Evolutionary conservation across 2,329 filamentous ascomycete species (phyloP).

Genomic region (Zalaria obscura): DNA sequence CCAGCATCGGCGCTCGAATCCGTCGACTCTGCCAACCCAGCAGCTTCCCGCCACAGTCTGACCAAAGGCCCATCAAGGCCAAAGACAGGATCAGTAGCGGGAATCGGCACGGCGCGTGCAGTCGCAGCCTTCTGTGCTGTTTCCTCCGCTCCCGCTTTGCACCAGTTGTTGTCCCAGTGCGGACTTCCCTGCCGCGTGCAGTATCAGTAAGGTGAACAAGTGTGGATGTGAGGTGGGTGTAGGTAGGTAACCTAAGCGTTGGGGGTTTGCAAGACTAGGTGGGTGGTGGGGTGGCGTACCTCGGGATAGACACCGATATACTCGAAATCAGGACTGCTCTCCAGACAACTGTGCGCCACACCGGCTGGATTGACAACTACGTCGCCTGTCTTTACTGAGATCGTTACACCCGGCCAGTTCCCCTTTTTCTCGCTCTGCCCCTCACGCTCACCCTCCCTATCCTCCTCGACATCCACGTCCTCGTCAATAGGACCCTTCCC

Average conservation of each 20-base stretch:
- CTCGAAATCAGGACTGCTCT: background rate
- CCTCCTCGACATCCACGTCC: slow-evolving; percentile 9
- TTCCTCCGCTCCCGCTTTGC: background rate
- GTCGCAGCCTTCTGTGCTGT: background rate
- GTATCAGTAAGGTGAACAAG: background rate
- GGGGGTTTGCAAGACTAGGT: no score
- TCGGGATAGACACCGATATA: slow-evolving; percentile 3
- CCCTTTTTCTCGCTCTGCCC: no score
- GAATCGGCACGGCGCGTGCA: background rate
- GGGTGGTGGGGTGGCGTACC: background rate
- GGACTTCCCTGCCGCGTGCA: slow-evolving; percentile 1
- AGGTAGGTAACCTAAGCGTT: no score
- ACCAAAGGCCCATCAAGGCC: slow-evolving; percentile 2
- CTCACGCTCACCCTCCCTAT: slow-evolving; percentile 1
- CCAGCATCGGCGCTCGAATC: no score
- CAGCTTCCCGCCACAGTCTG: background rate
- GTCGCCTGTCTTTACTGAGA: no score
- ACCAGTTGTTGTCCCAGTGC: slow-evolving; percentile 3
- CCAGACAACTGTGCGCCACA: slow-evolving; percentile 1
- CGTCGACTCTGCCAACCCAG: background rate
- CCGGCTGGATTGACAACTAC: background rate
- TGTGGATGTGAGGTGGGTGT: no score
- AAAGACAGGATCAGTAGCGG: background rate
- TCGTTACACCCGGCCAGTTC: no score
- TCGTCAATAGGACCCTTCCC: slow-evolving; percentile 2